Conservation (phyloP, 441 rosid species). For the Jatropha podagrica region DNA sequence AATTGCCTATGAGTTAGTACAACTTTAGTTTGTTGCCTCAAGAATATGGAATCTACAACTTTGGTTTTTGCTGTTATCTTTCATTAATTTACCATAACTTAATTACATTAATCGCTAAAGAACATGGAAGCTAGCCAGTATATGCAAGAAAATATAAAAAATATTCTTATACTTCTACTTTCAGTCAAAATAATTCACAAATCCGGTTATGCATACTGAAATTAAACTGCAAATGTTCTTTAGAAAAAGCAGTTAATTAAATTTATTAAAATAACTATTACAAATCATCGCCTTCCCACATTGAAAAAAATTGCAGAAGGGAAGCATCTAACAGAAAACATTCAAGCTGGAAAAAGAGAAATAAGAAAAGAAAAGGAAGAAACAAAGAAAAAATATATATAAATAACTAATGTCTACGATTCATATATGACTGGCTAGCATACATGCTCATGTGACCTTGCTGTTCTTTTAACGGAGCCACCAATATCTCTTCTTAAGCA, state of each 20-base stretch:
- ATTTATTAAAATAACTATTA: conserved; percentile 11
- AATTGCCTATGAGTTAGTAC: conserved; percentile 10
- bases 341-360: neutral
- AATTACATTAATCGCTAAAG: no score
- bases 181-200: no score
- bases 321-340: conserved; percentile 30
- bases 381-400: no score
- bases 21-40: neutral
- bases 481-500: conserved; percentile 47
- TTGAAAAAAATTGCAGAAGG: conserved; percentile 40
- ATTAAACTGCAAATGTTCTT: neutral
- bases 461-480: conserved; percentile 37
- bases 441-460: conserved; percentile 49
- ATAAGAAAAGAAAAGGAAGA: no score
- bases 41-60: neutral
- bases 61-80: conserved; percentile 1
- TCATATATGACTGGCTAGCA: conserved; percentile 28
- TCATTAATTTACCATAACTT: neutral
- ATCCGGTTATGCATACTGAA: no score
- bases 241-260: conserved; percentile 11
- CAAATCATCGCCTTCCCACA: conserved; percentile 50
- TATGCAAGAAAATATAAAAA: no score
- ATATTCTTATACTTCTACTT: no score
- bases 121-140: no score
- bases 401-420: neutral